phyloP scores from a whole-genome alignment of 2,329 filamentous ascomycete genomes.

The Rhexocercosporidium sp. region DNA sequence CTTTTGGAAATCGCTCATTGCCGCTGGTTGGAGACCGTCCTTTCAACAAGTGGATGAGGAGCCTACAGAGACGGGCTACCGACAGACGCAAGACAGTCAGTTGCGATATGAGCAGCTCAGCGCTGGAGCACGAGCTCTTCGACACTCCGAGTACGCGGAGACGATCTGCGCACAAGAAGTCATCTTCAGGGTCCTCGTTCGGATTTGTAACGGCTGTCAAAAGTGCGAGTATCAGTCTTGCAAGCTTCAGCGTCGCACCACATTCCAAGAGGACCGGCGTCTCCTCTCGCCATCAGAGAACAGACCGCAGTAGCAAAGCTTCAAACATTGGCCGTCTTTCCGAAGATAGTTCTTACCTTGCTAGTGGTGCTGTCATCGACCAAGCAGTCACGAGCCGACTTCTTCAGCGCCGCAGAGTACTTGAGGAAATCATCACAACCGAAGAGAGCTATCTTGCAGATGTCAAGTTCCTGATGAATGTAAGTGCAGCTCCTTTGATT shows the following conservation, averaged over 20 bases:
- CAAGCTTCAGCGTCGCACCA: constrained; percentile 71
- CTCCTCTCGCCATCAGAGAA: constrained; percentile 61
- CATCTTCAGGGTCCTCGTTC: constrained; percentile 76
- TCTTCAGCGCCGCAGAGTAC: constrained; percentile 74
- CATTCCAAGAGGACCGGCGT: constrained; percentile 60
- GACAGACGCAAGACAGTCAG: constrained; percentile 48
- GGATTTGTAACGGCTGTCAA: constrained; percentile 81
- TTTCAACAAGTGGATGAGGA: constrained; percentile 77
- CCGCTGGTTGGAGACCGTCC: constrained; percentile 44
- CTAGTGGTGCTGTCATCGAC: constrained; percentile 61
- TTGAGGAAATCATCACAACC: constrained; percentile 85
- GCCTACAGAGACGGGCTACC: constrained; percentile 63
- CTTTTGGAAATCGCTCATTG: constrained; percentile 21
- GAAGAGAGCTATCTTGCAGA: constrained; percentile 91
- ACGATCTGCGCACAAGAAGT: constrained; percentile 54
- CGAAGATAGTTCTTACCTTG: constrained; percentile 67
- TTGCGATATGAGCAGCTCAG: constrained; percentile 38
- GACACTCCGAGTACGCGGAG: constrained; percentile 46
- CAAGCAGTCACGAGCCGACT: constrained; percentile 73
- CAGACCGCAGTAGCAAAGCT: constrained; percentile 66
- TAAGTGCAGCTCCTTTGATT: constrained; percentile 57
- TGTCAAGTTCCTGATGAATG: constrained; percentile 84
- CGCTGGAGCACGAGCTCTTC: constrained; percentile 27
- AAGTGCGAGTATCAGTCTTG: constrained; percentile 79
- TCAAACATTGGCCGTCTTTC: constrained; percentile 66